Evolutionary conservation across 129 eudicot species (phyloP), one percentile per base, ranked within the genome.

Genomic region (Kitagawia praeruptora): DNA sequence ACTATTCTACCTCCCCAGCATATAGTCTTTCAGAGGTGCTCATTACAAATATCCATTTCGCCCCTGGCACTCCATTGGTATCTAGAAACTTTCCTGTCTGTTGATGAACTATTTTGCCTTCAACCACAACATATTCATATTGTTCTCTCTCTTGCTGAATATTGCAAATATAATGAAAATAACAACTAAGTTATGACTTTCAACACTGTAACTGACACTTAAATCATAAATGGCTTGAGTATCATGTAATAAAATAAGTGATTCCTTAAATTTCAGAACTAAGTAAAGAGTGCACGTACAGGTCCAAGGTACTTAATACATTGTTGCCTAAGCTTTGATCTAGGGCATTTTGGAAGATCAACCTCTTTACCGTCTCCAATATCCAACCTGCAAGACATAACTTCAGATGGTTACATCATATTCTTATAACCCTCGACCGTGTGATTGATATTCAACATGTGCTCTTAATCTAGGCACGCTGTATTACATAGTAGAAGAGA

Each of bases 271-370:
- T 13, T 49, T 76, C 31, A 25, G 48, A 19, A 63, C 69, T 23
- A 58, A 71, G 40, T 54, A 27, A 61, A 19, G 18, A 72, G 56
- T 77, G 53, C 40, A 82, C 97, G 56, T 95, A 95, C 99, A 69
- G 97, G 97, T 78, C 99, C 99, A 74, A 95, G 97, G 89, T 95
- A 95, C 82, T 85, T 95, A 82, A 92, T 90, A 83, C 92, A 95
- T 71, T 95, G 99, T 61, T 92, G 79, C 7, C 93, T 87, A 76
- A 95, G 96, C 85, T 88, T 92, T 80, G 96, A 89, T 87, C 96
- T 87, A 13, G 97, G 88, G 69, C 99, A 95, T 82, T 88, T 89
- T 84, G 87, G 78, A 19, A 92, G 91, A 81, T 95, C 96, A 38
- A 95, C 86, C 77, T 89, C 96, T 84, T 84, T 92, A 75, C 99